Conservation (phyloP, 2,329 filamentous ascomycete species). For the Ophiostoma populinum region DNA sequence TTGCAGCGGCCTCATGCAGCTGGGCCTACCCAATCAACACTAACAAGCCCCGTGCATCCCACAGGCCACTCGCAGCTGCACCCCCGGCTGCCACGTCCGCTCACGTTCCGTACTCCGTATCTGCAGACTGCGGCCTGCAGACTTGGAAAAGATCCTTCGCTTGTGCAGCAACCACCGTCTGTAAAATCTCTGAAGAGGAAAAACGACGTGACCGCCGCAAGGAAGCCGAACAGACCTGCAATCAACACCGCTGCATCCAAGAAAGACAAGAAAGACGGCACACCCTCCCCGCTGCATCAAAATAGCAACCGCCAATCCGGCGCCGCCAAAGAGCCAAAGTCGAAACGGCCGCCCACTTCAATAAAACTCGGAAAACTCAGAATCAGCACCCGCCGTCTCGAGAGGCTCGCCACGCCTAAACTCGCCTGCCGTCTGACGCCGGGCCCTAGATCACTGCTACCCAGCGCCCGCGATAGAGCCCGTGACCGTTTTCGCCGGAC, state of each 20-base stretch:
- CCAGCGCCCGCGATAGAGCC: conserved; percentile 1
- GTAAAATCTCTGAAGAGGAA: not conserved
- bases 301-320: no score
- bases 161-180: no score
- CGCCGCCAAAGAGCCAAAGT: no score
- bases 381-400: no score
- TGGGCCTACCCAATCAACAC: conserved; percentile 10
- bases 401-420: no score
- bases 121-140: conserved; percentile 4
- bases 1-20: conserved; percentile 10
- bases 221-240: no score
- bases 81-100: conserved; percentile 11
- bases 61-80: conserved; percentile 12
- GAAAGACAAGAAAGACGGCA: not conserved
- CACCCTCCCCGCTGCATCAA: no score
- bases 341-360: no score
- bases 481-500: not conserved
- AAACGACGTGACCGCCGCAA: not conserved
- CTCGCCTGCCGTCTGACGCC: no score
- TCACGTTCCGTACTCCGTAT: conserved; percentile 2
- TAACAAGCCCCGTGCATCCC: conserved; percentile 8
- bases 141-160: conserved; percentile 1
- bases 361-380: no score
- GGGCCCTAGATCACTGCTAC: not conserved
- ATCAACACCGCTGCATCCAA: not conserved